Evolutionary conservation across 768 basidiomycete genomes (phyloP), one percentile per base, ranked within the genome.

Genomic region (Sarcomyxa edulis): DNA sequence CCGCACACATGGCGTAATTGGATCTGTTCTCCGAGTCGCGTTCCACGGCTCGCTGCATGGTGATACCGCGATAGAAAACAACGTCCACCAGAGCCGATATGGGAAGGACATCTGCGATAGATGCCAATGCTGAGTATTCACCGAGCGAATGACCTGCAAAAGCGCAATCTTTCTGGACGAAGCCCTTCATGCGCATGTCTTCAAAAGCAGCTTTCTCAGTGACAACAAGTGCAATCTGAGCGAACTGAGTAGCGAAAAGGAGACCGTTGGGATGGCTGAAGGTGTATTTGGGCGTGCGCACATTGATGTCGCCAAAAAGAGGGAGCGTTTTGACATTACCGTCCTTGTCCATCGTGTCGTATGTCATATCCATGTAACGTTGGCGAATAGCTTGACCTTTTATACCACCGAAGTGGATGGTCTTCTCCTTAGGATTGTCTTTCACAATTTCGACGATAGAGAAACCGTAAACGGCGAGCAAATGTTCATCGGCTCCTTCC

Each of bases 331-430:
- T 94, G 60, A 97, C 78, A 53, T 86, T 83, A 40, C 95, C 95
- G 51, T 94, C 92, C 66, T 89, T 91, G 65, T 96, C 95, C 74
- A 90, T 85, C 0, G 92, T 83, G 56, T 97, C 94, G 68, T 97
- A 98, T 4, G 88, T 86, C 87, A 99, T 96, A 50, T 94, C 93
- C 91, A 98, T 98, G 66, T 99, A 99, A n/a, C 96, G 82, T 52
- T 94, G 88, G 20, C 96, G 88, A 47, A 98, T 98, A 3, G 84
- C 94, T 58, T 98, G 95, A 27, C 96, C 96, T 66, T 97, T 97
- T 62, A 98, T 89, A 58, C 96, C 96, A 70, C 96, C 96, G 49
- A 99, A 99, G 62, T 99, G 95, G 50, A 99, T 84, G 0, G 93
- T 99, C 71, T 97, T 92, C 62, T 88, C 82, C 72, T 93, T 96